These are phyloP conservation scores for Claviceps cyperi DNA, from an alignment of 2,329 filamentous ascomycete genomes.

Conservation along the genomic window DNA sequence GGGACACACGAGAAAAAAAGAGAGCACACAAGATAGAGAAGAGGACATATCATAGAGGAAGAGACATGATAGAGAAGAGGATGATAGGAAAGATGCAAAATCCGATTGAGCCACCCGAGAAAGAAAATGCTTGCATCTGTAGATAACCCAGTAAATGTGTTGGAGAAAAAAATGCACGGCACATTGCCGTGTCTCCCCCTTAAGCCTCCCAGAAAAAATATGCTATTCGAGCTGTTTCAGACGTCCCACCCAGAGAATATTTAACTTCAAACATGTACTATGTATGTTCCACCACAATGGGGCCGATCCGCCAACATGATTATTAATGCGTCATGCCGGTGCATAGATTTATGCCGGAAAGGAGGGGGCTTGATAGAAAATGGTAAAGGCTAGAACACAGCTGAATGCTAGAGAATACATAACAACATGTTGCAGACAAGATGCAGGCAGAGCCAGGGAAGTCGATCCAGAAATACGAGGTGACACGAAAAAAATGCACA, in stretches of 20 bases:
- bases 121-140: not conserved
- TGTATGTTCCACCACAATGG: too few relatives aligned
- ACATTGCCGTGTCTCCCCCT: not conserved
- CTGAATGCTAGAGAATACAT: too few relatives aligned
- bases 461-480: too few relatives aligned
- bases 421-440: too few relatives aligned
- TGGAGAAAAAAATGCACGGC: not conserved
- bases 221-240: not conserved
- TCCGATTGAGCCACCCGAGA: not conserved
- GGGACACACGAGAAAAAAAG: not conserved
- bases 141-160: not conserved
- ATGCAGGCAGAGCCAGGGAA: too few relatives aligned
- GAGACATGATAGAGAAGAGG: not conserved
- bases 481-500: too few relatives aligned
- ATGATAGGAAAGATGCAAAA: not conserved
- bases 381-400: too few relatives aligned
- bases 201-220: not conserved
- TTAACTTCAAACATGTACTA: not conserved
- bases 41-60: not conserved
- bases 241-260: not conserved
- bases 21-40: not conserved
- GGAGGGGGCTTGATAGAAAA: too few relatives aligned
- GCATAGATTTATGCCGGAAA: too few relatives aligned
- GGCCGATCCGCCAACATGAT: not conserved
- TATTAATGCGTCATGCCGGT: not conserved